phyloP scores from a whole-genome alignment of 2,329 filamentous ascomycete species.

The Pseudogymnoascus sp. region DNA sequence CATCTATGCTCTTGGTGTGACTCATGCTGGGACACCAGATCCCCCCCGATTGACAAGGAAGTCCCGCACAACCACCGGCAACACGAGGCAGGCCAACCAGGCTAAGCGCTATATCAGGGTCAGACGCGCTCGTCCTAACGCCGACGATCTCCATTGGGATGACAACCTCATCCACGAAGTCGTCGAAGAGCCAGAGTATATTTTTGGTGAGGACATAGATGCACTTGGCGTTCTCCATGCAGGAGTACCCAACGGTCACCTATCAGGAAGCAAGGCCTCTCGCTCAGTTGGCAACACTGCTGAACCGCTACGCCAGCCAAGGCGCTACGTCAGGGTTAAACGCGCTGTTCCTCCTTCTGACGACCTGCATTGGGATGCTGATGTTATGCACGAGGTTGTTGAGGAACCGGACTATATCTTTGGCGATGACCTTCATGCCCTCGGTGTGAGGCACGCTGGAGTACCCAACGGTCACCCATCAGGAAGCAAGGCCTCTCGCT shows the following conservation, averaged over 20 bases:
- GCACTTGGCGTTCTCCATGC: neutral
- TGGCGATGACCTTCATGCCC: neutral
- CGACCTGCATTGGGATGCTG: neutral
- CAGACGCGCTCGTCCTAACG: neutral
- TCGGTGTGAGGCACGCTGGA: neutral
- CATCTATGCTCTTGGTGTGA: neutral
- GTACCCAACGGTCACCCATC: too few species aligned
- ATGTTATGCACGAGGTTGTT: neutral
- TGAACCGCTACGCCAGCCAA: too few species aligned
- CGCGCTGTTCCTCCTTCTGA: neutral
- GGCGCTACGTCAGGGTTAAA: neutral
- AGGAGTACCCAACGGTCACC: neutral
- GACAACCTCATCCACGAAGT: neutral
- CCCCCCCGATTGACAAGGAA: neutral
- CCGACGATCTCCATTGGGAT: neutral
- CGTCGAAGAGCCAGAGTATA: conserved; percentile 2
- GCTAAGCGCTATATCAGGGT: neutral
- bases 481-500: too few species aligned
- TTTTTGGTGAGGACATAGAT: neutral
- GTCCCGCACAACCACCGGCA: neutral
- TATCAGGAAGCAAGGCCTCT: too few species aligned
- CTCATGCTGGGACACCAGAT: neutral
- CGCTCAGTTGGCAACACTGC: too few species aligned
- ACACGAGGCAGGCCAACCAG: neutral
- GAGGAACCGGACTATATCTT: neutral